Evolutionary conservation across 129 eudicot species (phyloP).

Genomic region (Chrysanthemum makinoi): DNA sequence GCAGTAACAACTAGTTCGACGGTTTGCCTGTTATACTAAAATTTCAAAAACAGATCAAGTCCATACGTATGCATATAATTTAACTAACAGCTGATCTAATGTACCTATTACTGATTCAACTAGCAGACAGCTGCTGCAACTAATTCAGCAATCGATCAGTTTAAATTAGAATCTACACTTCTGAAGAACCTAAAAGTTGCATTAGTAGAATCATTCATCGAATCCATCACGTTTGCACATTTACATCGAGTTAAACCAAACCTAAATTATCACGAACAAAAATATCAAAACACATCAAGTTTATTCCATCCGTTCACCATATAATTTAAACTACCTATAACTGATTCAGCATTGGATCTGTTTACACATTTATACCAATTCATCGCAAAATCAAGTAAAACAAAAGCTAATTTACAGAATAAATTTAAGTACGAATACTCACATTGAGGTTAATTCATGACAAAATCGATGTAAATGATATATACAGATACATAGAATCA

Average conservation of each 20-base stretch:
- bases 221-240: not conserved
- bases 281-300: too few relatives aligned
- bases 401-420: not conserved
- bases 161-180: not conserved
- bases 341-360: not conserved
- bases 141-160: conserved; percentile 9
- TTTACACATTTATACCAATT: not conserved
- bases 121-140: not conserved
- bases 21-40: conserved; percentile 13
- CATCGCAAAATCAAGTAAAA: conserved; percentile 8
- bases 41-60: not conserved
- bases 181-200: too few relatives aligned
- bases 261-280: not conserved
- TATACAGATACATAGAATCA: not conserved
- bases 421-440: too few relatives aligned
- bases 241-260: not conserved
- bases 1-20: not conserved
- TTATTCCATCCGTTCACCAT: too few relatives aligned
- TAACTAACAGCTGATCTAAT: too few relatives aligned
- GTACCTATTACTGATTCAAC: too few relatives aligned
- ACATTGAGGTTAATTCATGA: too few relatives aligned
- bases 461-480: too few relatives aligned
- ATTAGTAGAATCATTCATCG: not conserved
- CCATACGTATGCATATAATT: too few relatives aligned
- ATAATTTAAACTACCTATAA: too few relatives aligned